A percentile compares a stretch with the other conserved stretches of the same genome.
Evolutionary conservation across 164 flowering plant species (phyloP).

Genomic region (Tinospora cordifolia): DNA sequence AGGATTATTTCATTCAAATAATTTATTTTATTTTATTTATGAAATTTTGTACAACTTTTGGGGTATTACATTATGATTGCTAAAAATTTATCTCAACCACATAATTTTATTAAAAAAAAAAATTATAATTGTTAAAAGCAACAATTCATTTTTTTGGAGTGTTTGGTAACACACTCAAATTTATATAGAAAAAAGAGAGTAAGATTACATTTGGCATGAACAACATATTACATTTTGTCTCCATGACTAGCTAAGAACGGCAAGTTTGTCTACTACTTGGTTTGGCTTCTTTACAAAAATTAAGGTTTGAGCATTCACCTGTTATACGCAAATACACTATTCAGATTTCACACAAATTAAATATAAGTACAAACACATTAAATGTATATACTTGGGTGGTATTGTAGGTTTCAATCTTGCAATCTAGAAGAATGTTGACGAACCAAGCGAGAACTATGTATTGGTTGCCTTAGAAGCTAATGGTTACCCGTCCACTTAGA

Average conservation of each 20-base stretch:
- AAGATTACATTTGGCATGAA: too few relatives aligned
- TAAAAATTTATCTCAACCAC: too few relatives aligned
- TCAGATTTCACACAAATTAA: not conserved
- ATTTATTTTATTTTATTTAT: too few relatives aligned
- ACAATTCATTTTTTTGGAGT: too few relatives aligned
- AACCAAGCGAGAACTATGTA: conserved; percentile 72
- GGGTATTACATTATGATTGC: too few relatives aligned
- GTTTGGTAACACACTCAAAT: too few relatives aligned
- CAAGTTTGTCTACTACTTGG: conserved; percentile 4
- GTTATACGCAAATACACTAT: not conserved
- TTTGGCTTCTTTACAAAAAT: conserved; percentile 11
- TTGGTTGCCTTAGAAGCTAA: conserved; percentile 25
- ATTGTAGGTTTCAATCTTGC: conserved; percentile 44
- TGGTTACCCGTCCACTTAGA: not conserved
- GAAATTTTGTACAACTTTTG: too few relatives aligned
- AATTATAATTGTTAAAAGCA: too few relatives aligned
- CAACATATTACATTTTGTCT: too few relatives aligned
- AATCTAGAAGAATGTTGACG: conserved; percentile 55
- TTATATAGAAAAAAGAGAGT: too few relatives aligned
- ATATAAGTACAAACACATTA: not conserved
- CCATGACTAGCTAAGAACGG: conserved; percentile 10
- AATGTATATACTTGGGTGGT: conserved; percentile 47
- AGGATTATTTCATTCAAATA: too few relatives aligned
- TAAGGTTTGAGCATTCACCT: conserved; percentile 27
- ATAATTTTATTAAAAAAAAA: too few relatives aligned